phyloP scores from a whole-genome alignment of 2,329 filamentous ascomycete genomes.

The Bisporella sp. region DNA sequence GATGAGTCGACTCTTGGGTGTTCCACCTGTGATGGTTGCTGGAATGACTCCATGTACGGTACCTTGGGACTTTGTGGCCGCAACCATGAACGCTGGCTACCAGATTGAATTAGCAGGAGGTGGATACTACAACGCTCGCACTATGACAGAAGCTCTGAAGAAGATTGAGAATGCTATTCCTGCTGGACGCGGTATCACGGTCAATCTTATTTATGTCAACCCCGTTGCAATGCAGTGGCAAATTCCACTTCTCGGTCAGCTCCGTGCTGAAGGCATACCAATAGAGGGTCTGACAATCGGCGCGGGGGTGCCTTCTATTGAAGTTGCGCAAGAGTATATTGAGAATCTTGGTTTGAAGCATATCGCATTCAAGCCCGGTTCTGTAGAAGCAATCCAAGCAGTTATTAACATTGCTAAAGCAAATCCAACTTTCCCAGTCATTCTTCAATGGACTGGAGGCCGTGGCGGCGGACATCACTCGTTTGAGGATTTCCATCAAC shows the following conservation, averaged over 20 bases:
- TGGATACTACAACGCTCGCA: slow-evolving; percentile 78
- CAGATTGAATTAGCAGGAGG: slow-evolving; percentile 86
- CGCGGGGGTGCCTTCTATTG: slow-evolving; percentile 87
- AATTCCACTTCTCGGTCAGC: slow-evolving; percentile 73
- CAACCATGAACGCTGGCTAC: slow-evolving; percentile 93
- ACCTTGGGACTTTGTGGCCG: slow-evolving; percentile 84
- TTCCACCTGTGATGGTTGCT: slow-evolving; percentile 83
- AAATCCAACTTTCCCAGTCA: slow-evolving; percentile 88
- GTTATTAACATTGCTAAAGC: slow-evolving; percentile 91
- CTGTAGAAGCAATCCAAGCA: slow-evolving; percentile 77
- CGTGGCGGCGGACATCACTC: slow-evolving; percentile 93
- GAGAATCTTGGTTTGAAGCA: slow-evolving; percentile 88
- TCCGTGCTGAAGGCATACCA: slow-evolving; percentile 78
- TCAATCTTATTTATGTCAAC: slow-evolving; percentile 89
- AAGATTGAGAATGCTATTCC: slow-evolving; percentile 84
- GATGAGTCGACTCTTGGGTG: slow-evolving; percentile 79
- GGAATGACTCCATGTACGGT: slow-evolving; percentile 92
- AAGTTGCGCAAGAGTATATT: slow-evolving; percentile 90
- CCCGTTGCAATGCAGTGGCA: slow-evolving; percentile 89
- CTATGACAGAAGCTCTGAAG: slow-evolving; percentile 72
- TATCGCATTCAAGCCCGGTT: slow-evolving; percentile 91
- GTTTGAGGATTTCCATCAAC: slow-evolving; percentile 91
- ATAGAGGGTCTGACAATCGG: slow-evolving; percentile 91
- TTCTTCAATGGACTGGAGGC: slow-evolving; percentile 92
- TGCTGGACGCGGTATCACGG: slow-evolving; percentile 76